A percentile compares a stretch with the other conserved stretches of the same genome.
These are phyloP conservation scores for Botrytis deweyae DNA, from an alignment of 2,329 filamentous ascomycete species.

Conservation along the genomic window DNA sequence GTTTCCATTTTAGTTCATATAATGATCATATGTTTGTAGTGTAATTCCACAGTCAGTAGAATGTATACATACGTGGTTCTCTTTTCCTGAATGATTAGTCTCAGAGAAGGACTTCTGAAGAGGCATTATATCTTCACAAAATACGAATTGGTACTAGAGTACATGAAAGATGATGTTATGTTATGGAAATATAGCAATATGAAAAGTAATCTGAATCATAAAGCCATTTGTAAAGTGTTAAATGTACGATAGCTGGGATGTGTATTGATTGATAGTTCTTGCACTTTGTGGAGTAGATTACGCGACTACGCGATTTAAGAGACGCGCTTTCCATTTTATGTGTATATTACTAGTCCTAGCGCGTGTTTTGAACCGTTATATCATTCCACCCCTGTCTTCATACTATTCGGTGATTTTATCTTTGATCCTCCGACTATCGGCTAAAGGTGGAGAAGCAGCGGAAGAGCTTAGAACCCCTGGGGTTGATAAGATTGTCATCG, in stretches of 20 bases:
- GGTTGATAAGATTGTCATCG: constrained; percentile 5
- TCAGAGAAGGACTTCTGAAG: constrained; percentile 42
- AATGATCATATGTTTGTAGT: neutral
- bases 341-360: neutral
- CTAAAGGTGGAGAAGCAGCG: constrained; percentile 10
- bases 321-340: constrained; percentile 8
- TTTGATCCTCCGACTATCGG: constrained; percentile 7
- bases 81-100: constrained; percentile 38
- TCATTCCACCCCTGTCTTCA: neutral
- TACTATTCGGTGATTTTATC: neutral
- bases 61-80: constrained; percentile 29
- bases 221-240: neutral
- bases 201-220: neutral
- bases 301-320: neutral
- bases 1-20: neutral
- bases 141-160: neutral
- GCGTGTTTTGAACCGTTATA: neutral
- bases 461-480: constrained; percentile 13
- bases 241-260: neutral
- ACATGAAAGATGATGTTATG: constrained; percentile 3
- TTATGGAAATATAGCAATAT: neutral
- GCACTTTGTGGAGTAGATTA: constrained; percentile 9
- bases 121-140: constrained; percentile 34
- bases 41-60: neutral
- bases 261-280: constrained; percentile 6